Evolutionary conservation across 108 stramenopile species (phyloP).

Genomic region (Conticribra weissflogii): DNA sequence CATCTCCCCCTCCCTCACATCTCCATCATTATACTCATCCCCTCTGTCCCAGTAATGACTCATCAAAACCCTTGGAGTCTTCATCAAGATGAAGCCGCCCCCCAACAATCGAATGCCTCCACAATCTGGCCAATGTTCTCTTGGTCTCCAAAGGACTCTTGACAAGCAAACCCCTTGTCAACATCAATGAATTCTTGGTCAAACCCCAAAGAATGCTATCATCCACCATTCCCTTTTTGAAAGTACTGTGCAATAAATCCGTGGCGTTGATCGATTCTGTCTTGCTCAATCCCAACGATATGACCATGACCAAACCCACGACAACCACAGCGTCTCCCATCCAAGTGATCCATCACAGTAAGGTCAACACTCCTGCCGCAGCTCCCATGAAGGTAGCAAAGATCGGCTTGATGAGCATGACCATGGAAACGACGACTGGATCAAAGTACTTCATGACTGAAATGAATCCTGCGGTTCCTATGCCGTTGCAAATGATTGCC

Average conservation of each 20-base stretch:
- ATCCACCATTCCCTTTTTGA: too few relatives aligned
- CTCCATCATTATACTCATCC: too few relatives aligned
- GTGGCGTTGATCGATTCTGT: constrained; percentile 56
- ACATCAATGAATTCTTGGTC: too few relatives aligned
- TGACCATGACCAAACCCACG: constrained; percentile 32
- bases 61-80: too few relatives aligned
- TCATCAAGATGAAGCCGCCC: too few relatives aligned
- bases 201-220: too few relatives aligned
- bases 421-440: constrained; percentile 57
- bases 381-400: constrained; percentile 34
- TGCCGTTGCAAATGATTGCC: constrained; percentile 56
- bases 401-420: constrained; percentile 52
- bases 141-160: too few relatives aligned
- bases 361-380: constrained; percentile 26
- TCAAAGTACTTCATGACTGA: constrained; percentile 73
- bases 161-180: too few relatives aligned
- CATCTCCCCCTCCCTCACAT: too few relatives aligned
- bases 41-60: too few relatives aligned
- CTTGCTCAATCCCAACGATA: constrained; percentile 46
- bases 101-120: too few relatives aligned
- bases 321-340: constrained; percentile 36
- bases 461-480: constrained; percentile 70
- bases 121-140: too few relatives aligned
- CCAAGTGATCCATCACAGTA: constrained; percentile 41
- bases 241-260: constrained; percentile 23